Evolutionary conservation across 192 early-diverging fungal species (phyloP), one percentile per base, ranked within the genome.

Genomic region (Pilobolus umbonatus): DNA sequence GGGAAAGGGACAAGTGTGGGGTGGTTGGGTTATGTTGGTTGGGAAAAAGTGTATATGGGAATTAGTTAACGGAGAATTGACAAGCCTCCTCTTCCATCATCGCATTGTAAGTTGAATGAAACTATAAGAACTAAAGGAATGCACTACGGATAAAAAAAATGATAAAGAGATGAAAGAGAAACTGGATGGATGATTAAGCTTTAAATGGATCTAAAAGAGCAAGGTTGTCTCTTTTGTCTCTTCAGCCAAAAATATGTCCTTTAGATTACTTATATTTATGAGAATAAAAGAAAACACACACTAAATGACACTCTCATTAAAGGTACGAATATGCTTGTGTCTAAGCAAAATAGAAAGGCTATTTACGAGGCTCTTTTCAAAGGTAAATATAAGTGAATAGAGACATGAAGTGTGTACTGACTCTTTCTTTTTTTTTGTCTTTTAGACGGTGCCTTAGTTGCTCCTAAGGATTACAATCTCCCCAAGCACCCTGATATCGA

Each of bases 381-480:
- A 64, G 86, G 89, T 86, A 74, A 46, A 76, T 31, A 62, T 28
- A 42, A 62, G 25, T 35, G 12, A 24, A 49, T 10, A 35, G 24
- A 36, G 11, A 47, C 21, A 11, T 30, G 28, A 48, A 57, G 32
- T 61, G 52, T 43, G 40, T 1, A 30, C 30, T 21, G 44, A 46
- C 40, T 32, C 47, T 62, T 35, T 63, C 22, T 21, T 19, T 30
- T 39, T 57, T 39, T 26, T 42, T 30, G n/a, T 34, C 38, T 32
- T 48, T 28, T 55, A 83, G 96, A 98, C 77, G 96, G 96, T 65
- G 95, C 95, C 71, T 80, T 99, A 69, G 96, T 99, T 58, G 96
- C 94, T 76, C 89, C 96, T 83, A 99, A 99, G 87, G 95, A 99
- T 86, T 96, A 83, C 87, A 94, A 99, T 78, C 83, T 84, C 31